These are phyloP conservation scores for Leptosphaerulina australis DNA, from an alignment of 2,329 filamentous ascomycete genomes.

Conservation along the genomic window DNA sequence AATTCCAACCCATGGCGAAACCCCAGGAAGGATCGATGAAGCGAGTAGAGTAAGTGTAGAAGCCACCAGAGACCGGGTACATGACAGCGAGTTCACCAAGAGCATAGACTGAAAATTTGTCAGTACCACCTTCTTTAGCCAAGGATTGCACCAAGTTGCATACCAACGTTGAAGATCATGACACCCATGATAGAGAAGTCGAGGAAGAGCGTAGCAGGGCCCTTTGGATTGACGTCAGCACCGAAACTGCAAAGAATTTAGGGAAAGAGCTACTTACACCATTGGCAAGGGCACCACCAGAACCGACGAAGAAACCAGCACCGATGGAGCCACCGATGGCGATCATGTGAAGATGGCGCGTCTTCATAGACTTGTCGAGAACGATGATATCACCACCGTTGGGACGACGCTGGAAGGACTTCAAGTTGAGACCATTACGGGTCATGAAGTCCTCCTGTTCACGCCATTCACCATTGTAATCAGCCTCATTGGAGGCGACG, in stretches of 20 bases:
- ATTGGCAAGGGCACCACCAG: conserved; percentile 59
- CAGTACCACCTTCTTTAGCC: conserved; percentile 34
- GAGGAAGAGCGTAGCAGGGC: conserved; percentile 43
- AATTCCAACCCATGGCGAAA: conserved; percentile 48
- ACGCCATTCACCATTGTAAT: conserved; percentile 33
- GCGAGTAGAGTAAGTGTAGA: conserved; percentile 57
- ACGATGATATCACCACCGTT: conserved; percentile 30
- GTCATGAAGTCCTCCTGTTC: conserved; percentile 43
- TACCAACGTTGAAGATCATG: conserved; percentile 50
- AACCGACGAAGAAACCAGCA: conserved; percentile 68
- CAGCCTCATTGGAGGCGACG: conserved; percentile 20
- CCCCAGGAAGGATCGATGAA: conserved; percentile 57
- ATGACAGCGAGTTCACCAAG: conserved; percentile 62
- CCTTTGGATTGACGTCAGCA: conserved; percentile 24
- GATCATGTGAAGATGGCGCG: conserved; percentile 78
- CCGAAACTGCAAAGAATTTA: background rate
- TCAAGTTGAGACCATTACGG: conserved; percentile 45
- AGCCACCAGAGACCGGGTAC: conserved; percentile 62
- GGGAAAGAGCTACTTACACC: conserved; percentile 51
- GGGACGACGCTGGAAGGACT: conserved; percentile 45
- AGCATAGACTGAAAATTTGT: conserved; percentile 57
- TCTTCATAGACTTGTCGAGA: conserved; percentile 57
- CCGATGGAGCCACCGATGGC: conserved; percentile 72
- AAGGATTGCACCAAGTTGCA: conserved; percentile 26
- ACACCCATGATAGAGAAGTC: conserved; percentile 50